phyloP scores from a whole-genome alignment of 371 early-diverging fungal genomes.

The Mortierella sp. region DNA sequence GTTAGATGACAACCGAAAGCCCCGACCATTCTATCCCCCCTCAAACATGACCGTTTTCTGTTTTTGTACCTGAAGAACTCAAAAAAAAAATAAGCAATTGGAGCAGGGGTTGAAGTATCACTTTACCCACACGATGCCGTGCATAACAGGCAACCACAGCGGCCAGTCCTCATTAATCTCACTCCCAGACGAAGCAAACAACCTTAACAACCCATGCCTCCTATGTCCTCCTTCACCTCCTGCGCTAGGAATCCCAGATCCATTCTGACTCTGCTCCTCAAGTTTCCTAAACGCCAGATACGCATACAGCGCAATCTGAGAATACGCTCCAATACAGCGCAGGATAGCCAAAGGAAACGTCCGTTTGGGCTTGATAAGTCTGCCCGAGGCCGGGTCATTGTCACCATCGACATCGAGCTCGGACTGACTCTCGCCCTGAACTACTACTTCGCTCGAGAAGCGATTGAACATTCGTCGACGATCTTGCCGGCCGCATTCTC shows the following conservation, averaged over 20 bases:
- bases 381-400: not conserved
- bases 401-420: slow-evolving; percentile 31
- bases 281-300: slow-evolving; percentile 44
- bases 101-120: not conserved
- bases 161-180: slow-evolving; percentile 51
- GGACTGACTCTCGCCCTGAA: slow-evolving; percentile 42
- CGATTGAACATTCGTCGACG: slow-evolving; percentile 51
- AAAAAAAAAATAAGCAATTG: slow-evolving; percentile 4
- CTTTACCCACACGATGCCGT: slow-evolving; percentile 55
- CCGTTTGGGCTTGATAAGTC: slow-evolving; percentile 54
- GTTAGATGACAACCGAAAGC: not conserved
- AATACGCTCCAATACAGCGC: slow-evolving; percentile 43
- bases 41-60: not conserved
- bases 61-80: not conserved
- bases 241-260: slow-evolving; percentile 17
- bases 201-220: not conserved
- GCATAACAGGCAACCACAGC: slow-evolving; percentile 56
- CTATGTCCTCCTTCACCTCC: too few species aligned
- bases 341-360: slow-evolving; percentile 46
- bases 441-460: slow-evolving; percentile 54
- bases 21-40: not conserved
- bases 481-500: slow-evolving; percentile 56
- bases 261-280: slow-evolving; percentile 17
- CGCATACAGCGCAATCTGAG: slow-evolving; percentile 41
- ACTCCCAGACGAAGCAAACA: not conserved